Base-by-base conservation (phyloP, 106 monocot species). In the Gastrodia elata region DNA sequence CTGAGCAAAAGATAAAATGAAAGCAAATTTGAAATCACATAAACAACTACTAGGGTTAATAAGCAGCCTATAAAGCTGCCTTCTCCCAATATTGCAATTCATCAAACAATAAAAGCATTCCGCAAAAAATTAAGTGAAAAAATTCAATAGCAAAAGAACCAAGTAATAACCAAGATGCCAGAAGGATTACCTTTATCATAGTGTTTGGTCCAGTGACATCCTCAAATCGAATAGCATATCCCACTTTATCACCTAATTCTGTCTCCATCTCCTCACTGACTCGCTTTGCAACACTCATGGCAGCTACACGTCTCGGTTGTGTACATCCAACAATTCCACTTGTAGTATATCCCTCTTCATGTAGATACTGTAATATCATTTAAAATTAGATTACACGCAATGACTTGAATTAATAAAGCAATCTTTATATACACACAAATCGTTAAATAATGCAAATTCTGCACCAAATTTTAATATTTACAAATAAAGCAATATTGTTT, bases 281-380 rank as follows among this genome's bases (percentile, higher is more conserved):
- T 74, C 91, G 84, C 65, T 91, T 94, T 32, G 94, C 94, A 75
- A 94, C 94, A 86, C 94, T 94, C 91, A 91, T 89, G 39, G 94
- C 96, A 43, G 96, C 96, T 80, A 96, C 96, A 77, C 96, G 87
- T 49, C 96, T 84, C 16, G 96, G 96, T 80, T 96, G 96, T 1
- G 96, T 96, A 77, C 96, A 96, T 39, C 96, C 92, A 77, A 96
- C 75, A 75, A 92, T 71, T n/a, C 84, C 86, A 64, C 52, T 72
- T 24, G 25, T 58, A 0, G 91, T 83, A 70, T 94, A 94, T 59
- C 91, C 91, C 80, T 86, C 86, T 81, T 94, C 94, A 81, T 88
- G 82, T 22, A 94, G 81, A 83, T 91, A 94, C 91, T 94, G 79
- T 49, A 30, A 78, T 43, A 25, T 46, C 75, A 75, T 15, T 57